phyloP scores from a whole-genome alignment of 2,329 filamentous ascomycete genomes.

The Curvularia spicifera region DNA sequence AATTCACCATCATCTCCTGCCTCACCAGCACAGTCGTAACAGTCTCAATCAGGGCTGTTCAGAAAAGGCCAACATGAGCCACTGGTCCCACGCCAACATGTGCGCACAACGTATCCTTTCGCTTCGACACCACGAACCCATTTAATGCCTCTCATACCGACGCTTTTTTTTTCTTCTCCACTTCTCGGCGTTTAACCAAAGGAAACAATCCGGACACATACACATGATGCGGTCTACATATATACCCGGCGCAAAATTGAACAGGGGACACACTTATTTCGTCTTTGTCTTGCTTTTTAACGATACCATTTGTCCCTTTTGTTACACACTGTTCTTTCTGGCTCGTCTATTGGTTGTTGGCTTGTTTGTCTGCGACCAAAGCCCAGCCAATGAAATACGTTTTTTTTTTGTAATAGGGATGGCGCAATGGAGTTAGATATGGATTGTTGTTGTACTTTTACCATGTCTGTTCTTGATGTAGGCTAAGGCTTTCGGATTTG shows the following conservation, averaged over 20 bases:
- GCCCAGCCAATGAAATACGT: neutral
- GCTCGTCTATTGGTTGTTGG: neutral
- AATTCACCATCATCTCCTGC: neutral
- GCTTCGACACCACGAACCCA: slow-evolving; percentile 3
- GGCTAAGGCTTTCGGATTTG: neutral
- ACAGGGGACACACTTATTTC: neutral
- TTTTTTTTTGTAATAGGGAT: neutral
- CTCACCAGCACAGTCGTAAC: neutral
- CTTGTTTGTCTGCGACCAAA: neutral
- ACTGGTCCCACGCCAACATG: neutral
- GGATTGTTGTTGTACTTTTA: neutral
- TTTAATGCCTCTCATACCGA: neutral
- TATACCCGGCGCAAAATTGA: slow-evolving; percentile 3
- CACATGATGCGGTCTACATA: neutral
- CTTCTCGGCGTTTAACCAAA: slow-evolving; percentile 1
- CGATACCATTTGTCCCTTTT: slow-evolving; percentile 1
- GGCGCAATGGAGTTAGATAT: neutral
- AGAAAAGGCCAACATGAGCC: neutral
- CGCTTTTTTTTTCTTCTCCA: neutral
- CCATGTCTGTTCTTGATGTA: neutral
- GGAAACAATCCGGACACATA: neutral
- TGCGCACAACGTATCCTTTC: neutral
- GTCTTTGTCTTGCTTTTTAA: neutral
- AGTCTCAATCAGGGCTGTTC: neutral
- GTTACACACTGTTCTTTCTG: neutral